Evolutionary conservation across 2,329 filamentous ascomycete genomes (phyloP).

Genomic region (Tolypocladium paradoxum): DNA sequence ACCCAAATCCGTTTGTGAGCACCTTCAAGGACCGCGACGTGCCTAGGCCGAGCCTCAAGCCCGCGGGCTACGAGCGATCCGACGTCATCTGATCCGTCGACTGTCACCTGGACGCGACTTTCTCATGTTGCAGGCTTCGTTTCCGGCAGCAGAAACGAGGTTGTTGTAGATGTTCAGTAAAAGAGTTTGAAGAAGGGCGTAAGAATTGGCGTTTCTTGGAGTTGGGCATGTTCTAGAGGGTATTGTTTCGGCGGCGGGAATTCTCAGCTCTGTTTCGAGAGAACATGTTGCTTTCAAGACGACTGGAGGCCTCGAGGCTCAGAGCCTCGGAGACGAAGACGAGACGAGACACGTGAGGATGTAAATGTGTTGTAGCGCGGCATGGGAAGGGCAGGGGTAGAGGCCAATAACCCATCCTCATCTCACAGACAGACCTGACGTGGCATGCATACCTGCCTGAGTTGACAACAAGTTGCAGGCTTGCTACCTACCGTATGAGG

Average conservation of each 20-base stretch:
- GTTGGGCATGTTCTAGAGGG: background rate
- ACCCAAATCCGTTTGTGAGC: slow-evolving; percentile 88
- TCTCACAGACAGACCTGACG: background rate
- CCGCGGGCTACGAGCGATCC: slow-evolving; percentile 69
- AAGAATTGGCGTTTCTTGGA: background rate
- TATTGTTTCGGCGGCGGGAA: background rate
- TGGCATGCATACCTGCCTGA: background rate
- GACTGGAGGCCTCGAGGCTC: background rate
- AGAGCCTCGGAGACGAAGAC: background rate
- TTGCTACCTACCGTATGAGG: no score
- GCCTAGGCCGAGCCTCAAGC: slow-evolving; percentile 56
- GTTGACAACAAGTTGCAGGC: no score
- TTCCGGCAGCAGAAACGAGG: background rate
- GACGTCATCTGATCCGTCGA: slow-evolving; percentile 53
- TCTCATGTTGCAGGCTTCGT: background rate
- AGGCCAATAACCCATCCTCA: background rate
- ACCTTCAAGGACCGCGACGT: slow-evolving; percentile 60
- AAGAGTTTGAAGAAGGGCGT: background rate
- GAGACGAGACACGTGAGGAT: no score
- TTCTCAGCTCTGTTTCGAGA: background rate
- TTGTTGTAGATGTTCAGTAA: background rate
- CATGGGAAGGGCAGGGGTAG: background rate
- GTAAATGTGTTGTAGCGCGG: background rate
- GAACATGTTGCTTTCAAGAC: background rate
- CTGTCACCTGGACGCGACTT: background rate